These are phyloP conservation scores for Metschnikowia picachoensis DNA, from an alignment of 805 yeast genomes.

Conservation along the genomic window DNA sequence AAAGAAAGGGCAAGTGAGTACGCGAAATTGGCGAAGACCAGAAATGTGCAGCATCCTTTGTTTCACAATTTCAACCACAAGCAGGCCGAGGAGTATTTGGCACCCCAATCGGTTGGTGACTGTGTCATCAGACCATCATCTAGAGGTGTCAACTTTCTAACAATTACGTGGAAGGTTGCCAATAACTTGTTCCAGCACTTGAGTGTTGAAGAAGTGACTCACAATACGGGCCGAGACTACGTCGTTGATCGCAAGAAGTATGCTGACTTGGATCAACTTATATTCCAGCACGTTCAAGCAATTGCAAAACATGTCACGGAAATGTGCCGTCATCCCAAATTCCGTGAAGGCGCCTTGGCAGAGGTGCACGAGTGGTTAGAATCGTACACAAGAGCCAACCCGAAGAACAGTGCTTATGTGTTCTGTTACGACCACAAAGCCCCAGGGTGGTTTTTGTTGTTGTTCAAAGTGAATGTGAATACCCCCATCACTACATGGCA, in stretches of 20 bases:
- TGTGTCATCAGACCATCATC: slow-evolving; percentile 94
- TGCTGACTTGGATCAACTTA: slow-evolving; percentile 88
- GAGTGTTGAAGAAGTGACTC: slow-evolving; percentile 73
- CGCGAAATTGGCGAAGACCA: slow-evolving; percentile 62
- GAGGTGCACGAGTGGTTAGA: slow-evolving; percentile 87
- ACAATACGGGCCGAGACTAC: slow-evolving; percentile 54
- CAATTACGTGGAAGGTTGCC: slow-evolving; percentile 95
- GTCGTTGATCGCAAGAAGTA: slow-evolving; percentile 69
- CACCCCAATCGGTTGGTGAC: slow-evolving; percentile 86
- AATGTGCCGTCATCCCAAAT: slow-evolving; percentile 83
- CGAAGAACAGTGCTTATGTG: slow-evolving; percentile 83
- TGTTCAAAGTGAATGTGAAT: slow-evolving; percentile 75
- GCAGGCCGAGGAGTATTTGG: slow-evolving; percentile 92
- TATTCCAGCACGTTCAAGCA: slow-evolving; percentile 81
- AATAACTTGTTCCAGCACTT: slow-evolving; percentile 88
- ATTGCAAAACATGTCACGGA: slow-evolving; percentile 80
- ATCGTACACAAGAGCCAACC: slow-evolving; percentile 86
- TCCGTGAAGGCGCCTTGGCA: slow-evolving; percentile 70
- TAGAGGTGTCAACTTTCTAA: slow-evolving; percentile 79
- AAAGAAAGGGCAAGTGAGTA: slow-evolving; percentile 58
- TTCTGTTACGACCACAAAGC: slow-evolving; percentile 85
- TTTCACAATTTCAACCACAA: slow-evolving; percentile 76
- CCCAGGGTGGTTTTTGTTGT: slow-evolving; percentile 90
- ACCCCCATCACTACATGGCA: slow-evolving; percentile 80
- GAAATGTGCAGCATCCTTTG: slow-evolving; percentile 87